phyloP scores from a whole-genome alignment of 164 flowering plant species.

The Kalanchoe fedtschenkoi region DNA sequence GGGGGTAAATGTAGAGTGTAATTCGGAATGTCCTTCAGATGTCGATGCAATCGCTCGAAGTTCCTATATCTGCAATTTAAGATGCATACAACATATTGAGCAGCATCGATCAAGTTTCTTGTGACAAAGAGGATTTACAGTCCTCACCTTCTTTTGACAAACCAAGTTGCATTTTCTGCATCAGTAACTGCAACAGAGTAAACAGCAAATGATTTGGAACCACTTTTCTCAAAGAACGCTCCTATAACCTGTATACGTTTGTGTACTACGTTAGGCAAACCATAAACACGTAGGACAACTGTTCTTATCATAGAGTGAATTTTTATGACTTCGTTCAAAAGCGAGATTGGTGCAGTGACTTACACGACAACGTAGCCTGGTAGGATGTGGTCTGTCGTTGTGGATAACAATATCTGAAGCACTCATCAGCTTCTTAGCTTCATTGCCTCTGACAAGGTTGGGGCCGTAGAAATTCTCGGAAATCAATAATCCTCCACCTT shows the following conservation, averaged over 20 bases:
- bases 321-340: no score
- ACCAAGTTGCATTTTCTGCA: conserved; percentile 63
- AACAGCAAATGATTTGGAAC: conserved; percentile 92
- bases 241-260: conserved; percentile 60
- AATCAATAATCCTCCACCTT: conserved; percentile 24
- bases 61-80: conserved; percentile 70
- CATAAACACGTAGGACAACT: neutral
- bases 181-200: conserved; percentile 88
- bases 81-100: conserved; percentile 1
- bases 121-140: neutral
- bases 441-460: conserved; percentile 22
- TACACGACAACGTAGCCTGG: conserved; percentile 61
- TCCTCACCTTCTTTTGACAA: conserved; percentile 86
- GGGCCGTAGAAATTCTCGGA: conserved; percentile 52
- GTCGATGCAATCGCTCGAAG: conserved; percentile 90
- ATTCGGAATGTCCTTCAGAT: conserved; percentile 94
- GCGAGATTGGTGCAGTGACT: conserved; percentile 8
- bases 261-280: neutral
- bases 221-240: conserved; percentile 87
- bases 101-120: neutral
- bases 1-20: conserved; percentile 92
- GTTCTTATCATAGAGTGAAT: neutral
- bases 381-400: conserved; percentile 27
- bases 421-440: conserved; percentile 14
- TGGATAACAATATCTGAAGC: conserved; percentile 23